Base-by-base conservation (phyloP, 1,139 yeast genomes). In the Saccharomyces hybrid region DNA sequence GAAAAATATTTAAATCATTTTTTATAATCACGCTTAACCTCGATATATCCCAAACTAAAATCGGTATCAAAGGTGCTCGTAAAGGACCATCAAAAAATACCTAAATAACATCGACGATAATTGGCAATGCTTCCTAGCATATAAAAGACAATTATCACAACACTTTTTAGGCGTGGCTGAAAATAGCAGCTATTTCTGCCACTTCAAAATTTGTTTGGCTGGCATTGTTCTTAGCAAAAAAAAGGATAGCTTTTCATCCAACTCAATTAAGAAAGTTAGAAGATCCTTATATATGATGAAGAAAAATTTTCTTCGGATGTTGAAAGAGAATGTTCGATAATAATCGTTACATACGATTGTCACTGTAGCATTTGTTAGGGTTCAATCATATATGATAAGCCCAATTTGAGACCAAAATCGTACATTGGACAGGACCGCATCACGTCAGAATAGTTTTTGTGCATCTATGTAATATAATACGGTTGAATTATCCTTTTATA, bases 1-100 rank as follows among this genome's bases (percentile, higher is more conserved):
- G 71, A 58, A 57, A 61, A 63, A 60, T 58, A 60, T 53, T 56
- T 58, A 60, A 62, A 57, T 56, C 52, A 52, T 44, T 52, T 52
- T 60, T 60, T 59, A 63, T 63, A 63, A 63, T 63, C 67, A 63
- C 58, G 50, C 54, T 50, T 38, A 38, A 38, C 44, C 25, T 38
- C 44, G 13, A 20, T 38, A 38, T 16, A 14, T 38, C 25, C n/a
- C 44, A 38, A 20, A 14, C 20, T 5, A 38, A 20, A 34, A 38
- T 16, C 25, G 26, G 9, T 38, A 20, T 38, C 44, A 20, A 20
- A 38, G 13, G 20, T 38, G 25, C 11, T 20, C 13, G 13, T 38
- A 38, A 11, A 5, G 13, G 11, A 8, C 25, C 25, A 5, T 9
- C n/a, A 9, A 3, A 6, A 38, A 38, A 9, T 20, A 34, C 23